phyloP scores from a whole-genome alignment of 768 basidiomycete species.

The Calocybe indica region DNA sequence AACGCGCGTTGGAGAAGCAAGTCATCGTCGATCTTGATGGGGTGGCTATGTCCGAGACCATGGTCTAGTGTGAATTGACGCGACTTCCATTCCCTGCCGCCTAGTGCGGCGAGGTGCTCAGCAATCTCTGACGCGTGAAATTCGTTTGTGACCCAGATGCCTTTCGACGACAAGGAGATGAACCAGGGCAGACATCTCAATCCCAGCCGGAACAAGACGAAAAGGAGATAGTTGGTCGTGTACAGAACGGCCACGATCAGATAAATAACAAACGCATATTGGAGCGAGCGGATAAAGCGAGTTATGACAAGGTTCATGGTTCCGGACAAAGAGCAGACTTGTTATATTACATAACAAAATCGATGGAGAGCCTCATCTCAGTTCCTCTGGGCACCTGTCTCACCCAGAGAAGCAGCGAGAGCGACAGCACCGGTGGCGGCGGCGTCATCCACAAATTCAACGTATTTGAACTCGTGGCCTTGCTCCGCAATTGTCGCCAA shows the following conservation, averaged over 20 bases:
- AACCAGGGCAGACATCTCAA: too few relatives aligned
- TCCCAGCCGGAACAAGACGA: slow-evolving; percentile 23
- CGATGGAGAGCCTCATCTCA: not conserved
- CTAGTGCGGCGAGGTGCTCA: slow-evolving; percentile 7
- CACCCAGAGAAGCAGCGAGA: slow-evolving; percentile 30
- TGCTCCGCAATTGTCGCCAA: slow-evolving; percentile 48
- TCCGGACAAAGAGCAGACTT: too few relatives aligned
- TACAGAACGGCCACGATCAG: slow-evolving; percentile 34
- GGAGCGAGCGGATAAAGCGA: slow-evolving; percentile 16
- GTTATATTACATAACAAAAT: not conserved
- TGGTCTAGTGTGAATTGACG: slow-evolving; percentile 26
- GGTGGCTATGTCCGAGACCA: slow-evolving; percentile 25
- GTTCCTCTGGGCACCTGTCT: not conserved
- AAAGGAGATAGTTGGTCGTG: slow-evolving; percentile 34
- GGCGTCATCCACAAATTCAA: slow-evolving; percentile 66
- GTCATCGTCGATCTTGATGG: slow-evolving; percentile 36
- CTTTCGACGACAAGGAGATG: slow-evolving; percentile 16
- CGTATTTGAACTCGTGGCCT: slow-evolving; percentile 60
- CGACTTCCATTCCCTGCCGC: slow-evolving; percentile 24
- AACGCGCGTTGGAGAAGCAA: slow-evolving; percentile 67
- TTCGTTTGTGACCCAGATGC: slow-evolving; percentile 12
- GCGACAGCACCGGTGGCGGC: slow-evolving; percentile 59
- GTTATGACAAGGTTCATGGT: not conserved
- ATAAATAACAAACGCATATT: slow-evolving; percentile 27
- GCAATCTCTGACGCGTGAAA: not conserved